Evolutionary conservation across 148 eudicot genomes (phyloP).

Genomic region (Chenopodium formosanum): DNA sequence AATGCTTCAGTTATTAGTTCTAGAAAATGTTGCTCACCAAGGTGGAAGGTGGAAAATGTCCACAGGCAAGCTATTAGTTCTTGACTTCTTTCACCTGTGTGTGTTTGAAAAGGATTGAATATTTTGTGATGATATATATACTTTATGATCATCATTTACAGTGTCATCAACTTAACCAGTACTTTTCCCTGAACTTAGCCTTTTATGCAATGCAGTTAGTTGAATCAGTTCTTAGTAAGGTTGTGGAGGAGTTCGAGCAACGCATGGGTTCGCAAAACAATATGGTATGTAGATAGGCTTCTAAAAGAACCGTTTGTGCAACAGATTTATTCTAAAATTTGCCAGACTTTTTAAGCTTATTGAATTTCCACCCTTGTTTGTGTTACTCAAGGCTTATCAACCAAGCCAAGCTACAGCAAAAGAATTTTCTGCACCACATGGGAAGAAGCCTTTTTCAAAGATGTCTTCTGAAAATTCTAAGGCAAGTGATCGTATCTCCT

Average conservation of each 20-base stretch:
- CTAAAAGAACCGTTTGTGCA: background rate
- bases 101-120: background rate
- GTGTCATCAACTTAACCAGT: background rate
- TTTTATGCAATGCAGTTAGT: constrained; percentile 58
- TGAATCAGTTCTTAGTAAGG: constrained; percentile 79
- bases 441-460: constrained; percentile 41
- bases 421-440: constrained; percentile 39
- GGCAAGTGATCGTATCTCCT: constrained; percentile 35
- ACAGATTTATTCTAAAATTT: background rate
- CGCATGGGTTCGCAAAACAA: constrained; percentile 56
- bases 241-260: constrained; percentile 88
- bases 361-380: background rate
- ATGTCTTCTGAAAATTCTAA: constrained; percentile 40
- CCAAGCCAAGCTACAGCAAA: constrained; percentile 48
- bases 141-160: background rate
- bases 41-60: background rate
- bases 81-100: background rate
- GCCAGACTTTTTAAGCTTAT: background rate
- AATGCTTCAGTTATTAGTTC: background rate
- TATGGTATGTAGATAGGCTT: constrained; percentile 40
- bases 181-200: background rate
- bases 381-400: constrained; percentile 22
- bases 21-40: background rate
- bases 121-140: background rate
- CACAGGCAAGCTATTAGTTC: background rate